Percentiles rank a stretch among this genome's conserved stretches.
Conservation (phyloP, 805 yeast genomes). For the Blastobotrys muscicola region DNA sequence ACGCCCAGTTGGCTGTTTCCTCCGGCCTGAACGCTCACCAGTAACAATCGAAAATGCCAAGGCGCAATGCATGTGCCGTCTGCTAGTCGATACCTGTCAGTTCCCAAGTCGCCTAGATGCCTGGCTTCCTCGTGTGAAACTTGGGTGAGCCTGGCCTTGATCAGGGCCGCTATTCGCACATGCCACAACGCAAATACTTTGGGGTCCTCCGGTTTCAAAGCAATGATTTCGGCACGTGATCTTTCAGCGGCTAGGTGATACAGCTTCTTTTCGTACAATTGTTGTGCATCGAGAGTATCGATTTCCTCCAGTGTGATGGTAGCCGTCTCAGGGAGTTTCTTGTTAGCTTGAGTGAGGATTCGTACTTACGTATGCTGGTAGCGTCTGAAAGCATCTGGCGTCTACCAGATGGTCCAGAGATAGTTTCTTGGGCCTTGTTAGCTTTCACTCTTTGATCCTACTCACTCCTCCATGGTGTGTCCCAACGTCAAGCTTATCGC, state of each 20-base stretch:
- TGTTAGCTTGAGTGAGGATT: neutral
- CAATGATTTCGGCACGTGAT: slow-evolving; percentile 14
- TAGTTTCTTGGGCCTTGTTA: too few species aligned
- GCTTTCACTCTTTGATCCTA: too few species aligned
- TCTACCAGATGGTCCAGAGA: slow-evolving; percentile 4
- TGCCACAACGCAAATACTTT: slow-evolving; percentile 24
- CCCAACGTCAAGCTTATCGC: too few species aligned
- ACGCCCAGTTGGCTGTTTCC: slow-evolving; percentile 28
- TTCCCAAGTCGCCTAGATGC: slow-evolving; percentile 21
- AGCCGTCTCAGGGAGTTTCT: slow-evolving; percentile 4
- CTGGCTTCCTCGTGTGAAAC: slow-evolving; percentile 27
- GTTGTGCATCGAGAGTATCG: slow-evolving; percentile 4
- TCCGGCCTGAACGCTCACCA: slow-evolving; percentile 24
- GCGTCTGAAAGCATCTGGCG: slow-evolving; percentile 6
- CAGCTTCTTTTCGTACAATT: slow-evolving; percentile 16
- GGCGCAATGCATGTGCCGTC: slow-evolving; percentile 19
- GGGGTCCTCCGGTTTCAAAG: slow-evolving; percentile 8
- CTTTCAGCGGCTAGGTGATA: slow-evolving; percentile 21
- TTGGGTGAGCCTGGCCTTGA: slow-evolving; percentile 20
- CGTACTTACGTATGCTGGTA: slow-evolving; percentile 5
- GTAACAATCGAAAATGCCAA: slow-evolving; percentile 27
- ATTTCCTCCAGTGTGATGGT: slow-evolving; percentile 16
- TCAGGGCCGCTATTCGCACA: slow-evolving; percentile 20
- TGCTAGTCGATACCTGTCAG: slow-evolving; percentile 15
- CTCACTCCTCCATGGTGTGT: too few species aligned